Percentiles rank a stretch among this genome's conserved stretches.
phyloP scores from a whole-genome alignment of 306 rosid species.

The Canavalia ensiformis region DNA sequence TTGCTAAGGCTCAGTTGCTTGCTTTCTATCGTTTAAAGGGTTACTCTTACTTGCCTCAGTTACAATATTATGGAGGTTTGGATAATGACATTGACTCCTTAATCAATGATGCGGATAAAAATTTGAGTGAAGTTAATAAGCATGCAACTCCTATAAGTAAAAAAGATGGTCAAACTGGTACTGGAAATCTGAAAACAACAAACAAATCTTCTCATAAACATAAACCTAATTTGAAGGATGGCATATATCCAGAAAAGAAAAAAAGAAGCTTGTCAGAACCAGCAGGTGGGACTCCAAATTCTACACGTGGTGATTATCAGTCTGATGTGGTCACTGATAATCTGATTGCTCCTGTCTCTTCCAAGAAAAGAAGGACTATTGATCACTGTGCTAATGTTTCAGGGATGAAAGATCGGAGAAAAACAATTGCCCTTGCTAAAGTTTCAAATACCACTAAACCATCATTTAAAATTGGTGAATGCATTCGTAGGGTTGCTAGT shows the following conservation, averaged over 20 bases:
- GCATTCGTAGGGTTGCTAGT: constrained; percentile 91
- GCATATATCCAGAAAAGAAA: constrained; percentile 59
- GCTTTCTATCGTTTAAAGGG: constrained; percentile 82
- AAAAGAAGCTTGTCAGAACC: constrained; percentile 75
- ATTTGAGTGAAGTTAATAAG: constrained; percentile 50
- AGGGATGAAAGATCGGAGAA: constrained; percentile 60
- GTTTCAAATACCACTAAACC: constrained; percentile 66
- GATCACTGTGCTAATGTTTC: constrained; percentile 61
- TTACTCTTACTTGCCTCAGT: constrained; percentile 73
- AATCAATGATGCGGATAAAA: constrained; percentile 47
- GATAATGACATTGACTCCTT: constrained; percentile 57
- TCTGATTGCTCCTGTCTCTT: constrained; percentile 50
- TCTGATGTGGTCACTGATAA: constrained; percentile 54
- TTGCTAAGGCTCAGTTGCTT: constrained; percentile 85
- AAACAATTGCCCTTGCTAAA: constrained; percentile 64
- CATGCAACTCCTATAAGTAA: constrained; percentile 49
- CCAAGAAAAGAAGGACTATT: constrained; percentile 67
- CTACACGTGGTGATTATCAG: constrained; percentile 55
- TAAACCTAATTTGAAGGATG: constrained; percentile 74
- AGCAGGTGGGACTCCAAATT: constrained; percentile 60
- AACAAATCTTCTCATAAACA: constrained; percentile 63
- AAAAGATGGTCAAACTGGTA: constrained; percentile 57
- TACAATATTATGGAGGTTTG: constrained; percentile 74
- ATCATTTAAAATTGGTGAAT: constrained; percentile 90
- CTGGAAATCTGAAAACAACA: constrained; percentile 53